Conservation (phyloP, 2,329 filamentous ascomycete species). For the Cytospora mali region DNA sequence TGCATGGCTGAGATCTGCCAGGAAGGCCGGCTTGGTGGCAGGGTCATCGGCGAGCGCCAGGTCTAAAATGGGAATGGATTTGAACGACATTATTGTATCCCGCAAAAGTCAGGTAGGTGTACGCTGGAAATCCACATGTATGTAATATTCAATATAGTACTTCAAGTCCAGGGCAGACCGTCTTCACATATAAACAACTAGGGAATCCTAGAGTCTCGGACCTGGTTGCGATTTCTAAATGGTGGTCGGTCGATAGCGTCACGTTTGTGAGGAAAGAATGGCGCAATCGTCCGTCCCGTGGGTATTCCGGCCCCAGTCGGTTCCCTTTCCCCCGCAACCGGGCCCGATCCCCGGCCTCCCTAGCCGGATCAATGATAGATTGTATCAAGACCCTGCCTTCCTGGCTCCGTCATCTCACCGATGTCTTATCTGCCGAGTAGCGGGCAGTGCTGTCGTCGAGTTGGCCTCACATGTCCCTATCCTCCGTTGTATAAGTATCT, state of each 20-base stretch:
- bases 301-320: background rate
- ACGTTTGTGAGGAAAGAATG: background rate
- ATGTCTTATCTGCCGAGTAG: too few relatives aligned
- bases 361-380: too few relatives aligned
- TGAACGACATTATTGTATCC: slow-evolving; percentile 65
- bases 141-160: background rate
- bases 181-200: background rate
- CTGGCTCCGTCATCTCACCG: too few relatives aligned
- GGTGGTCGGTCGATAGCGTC: background rate
- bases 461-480: too few relatives aligned
- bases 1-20: slow-evolving; percentile 70
- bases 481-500: too few relatives aligned
- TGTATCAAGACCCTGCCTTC: too few relatives aligned
- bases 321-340: background rate
- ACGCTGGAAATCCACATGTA: too few relatives aligned
- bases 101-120: background rate
- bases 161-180: background rate
- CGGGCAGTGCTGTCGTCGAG: too few relatives aligned
- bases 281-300: background rate
- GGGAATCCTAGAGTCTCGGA: background rate
- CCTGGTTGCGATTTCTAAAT: background rate
- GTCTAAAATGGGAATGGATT: slow-evolving; percentile 75
- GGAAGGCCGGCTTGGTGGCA: slow-evolving; percentile 71
- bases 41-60: slow-evolving; percentile 66
- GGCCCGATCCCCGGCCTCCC: too few relatives aligned